A percentile compares a stretch with the other conserved stretches of the same genome.
phyloP scores from a whole-genome alignment of 192 early-diverging fungal species.

The Endogone sp. region DNA sequence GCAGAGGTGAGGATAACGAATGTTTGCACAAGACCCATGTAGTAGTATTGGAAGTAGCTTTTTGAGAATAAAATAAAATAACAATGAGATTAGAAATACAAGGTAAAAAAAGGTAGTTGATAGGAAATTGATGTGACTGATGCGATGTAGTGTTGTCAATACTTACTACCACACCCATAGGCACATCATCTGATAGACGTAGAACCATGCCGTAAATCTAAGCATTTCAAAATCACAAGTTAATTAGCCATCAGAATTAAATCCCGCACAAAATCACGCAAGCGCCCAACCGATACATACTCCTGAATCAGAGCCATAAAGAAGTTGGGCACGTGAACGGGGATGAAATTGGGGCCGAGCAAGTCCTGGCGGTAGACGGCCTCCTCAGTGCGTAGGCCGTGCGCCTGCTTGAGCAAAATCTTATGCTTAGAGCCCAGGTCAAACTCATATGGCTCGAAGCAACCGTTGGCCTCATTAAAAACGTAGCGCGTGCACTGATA shows the following conservation, averaged over 20 bases:
- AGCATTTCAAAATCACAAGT: neutral
- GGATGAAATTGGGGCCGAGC: constrained; percentile 65
- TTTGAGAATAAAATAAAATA: neutral
- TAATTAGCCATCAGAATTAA: too few species aligned
- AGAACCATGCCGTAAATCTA: constrained; percentile 47
- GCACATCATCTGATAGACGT: constrained; percentile 65
- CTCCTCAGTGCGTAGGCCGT: constrained; percentile 49
- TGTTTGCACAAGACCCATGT: constrained; percentile 56
- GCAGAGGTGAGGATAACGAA: constrained; percentile 52
- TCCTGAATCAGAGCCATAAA: constrained; percentile 49
- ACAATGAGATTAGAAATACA: too few species aligned
- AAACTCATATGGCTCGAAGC: constrained; percentile 56
- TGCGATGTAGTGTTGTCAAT: neutral
- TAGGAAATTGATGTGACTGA: too few species aligned
- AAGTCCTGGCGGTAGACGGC: constrained; percentile 47
- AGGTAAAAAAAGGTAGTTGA: too few species aligned
- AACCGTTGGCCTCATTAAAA: constrained; percentile 35
- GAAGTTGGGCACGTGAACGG: constrained; percentile 47
- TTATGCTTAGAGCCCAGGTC: constrained; percentile 56
- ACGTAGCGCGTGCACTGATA: constrained; percentile 79
- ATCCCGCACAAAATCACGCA: neutral
- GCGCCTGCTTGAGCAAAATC: constrained; percentile 32
- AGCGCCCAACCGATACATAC: constrained; percentile 15
- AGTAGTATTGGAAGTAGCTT: constrained; percentile 58
- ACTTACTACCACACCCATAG: constrained; percentile 61